Evolutionary conservation across 2,329 filamentous ascomycete species (phyloP).

Genomic region (Cyphellophora europaea): DNA sequence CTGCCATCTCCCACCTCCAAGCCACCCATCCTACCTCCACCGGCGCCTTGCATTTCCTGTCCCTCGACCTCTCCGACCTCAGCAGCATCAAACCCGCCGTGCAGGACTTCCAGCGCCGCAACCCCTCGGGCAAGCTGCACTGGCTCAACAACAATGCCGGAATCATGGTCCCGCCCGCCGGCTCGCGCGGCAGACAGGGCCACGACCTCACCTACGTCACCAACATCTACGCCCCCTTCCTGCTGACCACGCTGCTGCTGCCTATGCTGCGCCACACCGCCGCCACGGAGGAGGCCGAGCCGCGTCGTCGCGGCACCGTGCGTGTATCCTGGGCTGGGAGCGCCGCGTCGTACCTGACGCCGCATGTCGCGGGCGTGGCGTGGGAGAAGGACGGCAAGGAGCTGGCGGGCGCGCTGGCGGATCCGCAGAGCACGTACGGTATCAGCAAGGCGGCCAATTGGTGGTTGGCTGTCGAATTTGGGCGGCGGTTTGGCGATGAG

Average conservation of each 20-base stretch:
- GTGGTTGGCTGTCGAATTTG: slow-evolving; percentile 12
- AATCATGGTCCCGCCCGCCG: slow-evolving; percentile 19
- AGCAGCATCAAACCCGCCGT: slow-evolving; percentile 17
- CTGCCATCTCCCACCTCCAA: slow-evolving; percentile 4
- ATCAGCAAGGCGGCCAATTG: slow-evolving; percentile 11
- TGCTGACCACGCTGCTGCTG: slow-evolving; percentile 28
- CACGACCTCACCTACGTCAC: slow-evolving; percentile 28
- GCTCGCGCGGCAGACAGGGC: slow-evolving; percentile 19
- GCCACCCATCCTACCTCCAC: background rate
- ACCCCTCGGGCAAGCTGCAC: slow-evolving; percentile 20
- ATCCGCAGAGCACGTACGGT: slow-evolving; percentile 5
- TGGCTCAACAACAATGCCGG: slow-evolving; percentile 23
- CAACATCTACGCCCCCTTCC: slow-evolving; percentile 26
- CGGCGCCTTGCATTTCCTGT: slow-evolving; percentile 24
- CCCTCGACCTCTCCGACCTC: slow-evolving; percentile 21
- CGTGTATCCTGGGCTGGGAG: slow-evolving; percentile 22
- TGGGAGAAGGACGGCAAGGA: slow-evolving; percentile 9
- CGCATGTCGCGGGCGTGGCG: slow-evolving; percentile 3
- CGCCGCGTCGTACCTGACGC: slow-evolving; percentile 5
- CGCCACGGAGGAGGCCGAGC: slow-evolving; percentile 11
- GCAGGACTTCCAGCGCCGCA: slow-evolving; percentile 17
- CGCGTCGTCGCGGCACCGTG: slow-evolving; percentile 20
- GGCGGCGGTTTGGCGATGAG: slow-evolving; percentile 4
- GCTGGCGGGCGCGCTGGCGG: slow-evolving; percentile 6
- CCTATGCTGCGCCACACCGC: slow-evolving; percentile 24